Base-by-base conservation (phyloP, 164 flowering plant species). In the Warburgia ugandensis region DNA sequence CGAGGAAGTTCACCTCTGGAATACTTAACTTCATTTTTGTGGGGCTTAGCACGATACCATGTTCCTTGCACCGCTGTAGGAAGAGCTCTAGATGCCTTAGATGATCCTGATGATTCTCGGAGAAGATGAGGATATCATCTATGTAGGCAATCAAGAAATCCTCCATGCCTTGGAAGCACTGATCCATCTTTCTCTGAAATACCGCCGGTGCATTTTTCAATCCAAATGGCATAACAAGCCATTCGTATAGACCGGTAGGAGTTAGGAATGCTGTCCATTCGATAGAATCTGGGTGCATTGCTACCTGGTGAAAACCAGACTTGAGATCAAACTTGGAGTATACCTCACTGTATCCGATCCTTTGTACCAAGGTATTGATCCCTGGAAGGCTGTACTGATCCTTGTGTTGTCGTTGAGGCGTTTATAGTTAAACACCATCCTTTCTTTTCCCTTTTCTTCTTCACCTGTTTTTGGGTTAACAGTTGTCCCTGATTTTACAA, bases 101-200 rank as follows among this genome's bases (percentile, higher is more conserved):
- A 47, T 61, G 59, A 4, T 43, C 29, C 5, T 22, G 4, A 16
- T 2, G 12, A 29, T 1, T 38, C 6, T 58, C 29, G 1, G 64
- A 60, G 36, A 60, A 60, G 19, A 60, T 52, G 12, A 60, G 21
- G 16, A 59, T 50, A 16, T 52, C 57, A 44, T 58, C 62, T 23
- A 58, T 58, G 17, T 58, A 58, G 2, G 43, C 55, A 3, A 49
- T 49, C 1, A 50, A 29, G 27, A 40, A 58, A 1, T 14, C 41
- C 25, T 50, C 49, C 2, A 30, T 39, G 11, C 55, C 62, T 29
- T 19, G 13, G 21, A 57, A 57, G 33, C 53, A 48, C 41, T 57
- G 23, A 20, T 57, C 61, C 61, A 57, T 57, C 20, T 57, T 57
- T 7, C 61, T 5, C 29, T 57, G 61, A n/a, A 56, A 56, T 25